Base-by-base conservation (phyloP, 2,329 filamentous ascomycete species). In the Coniochaeta ligniaria region DNA sequence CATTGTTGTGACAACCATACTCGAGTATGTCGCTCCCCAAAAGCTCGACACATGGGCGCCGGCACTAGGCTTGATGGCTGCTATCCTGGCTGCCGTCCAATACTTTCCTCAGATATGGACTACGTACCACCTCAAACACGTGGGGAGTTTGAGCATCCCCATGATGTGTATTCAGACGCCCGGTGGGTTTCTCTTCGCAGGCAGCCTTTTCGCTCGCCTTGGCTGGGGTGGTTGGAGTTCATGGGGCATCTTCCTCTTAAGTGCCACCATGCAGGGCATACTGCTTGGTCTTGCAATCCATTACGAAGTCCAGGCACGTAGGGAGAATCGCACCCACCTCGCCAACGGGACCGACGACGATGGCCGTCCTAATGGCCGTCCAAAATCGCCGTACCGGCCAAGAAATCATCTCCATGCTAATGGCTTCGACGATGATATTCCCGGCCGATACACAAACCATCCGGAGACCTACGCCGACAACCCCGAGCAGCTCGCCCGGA, bases 111-210 rank as follows among this genome's bases (percentile, higher is more conserved):
- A 99, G 75, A 96, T 99, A 65, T 92, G 87, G 77, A 97, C 90
- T 59, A 99, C 95, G 0, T 96, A 91, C 76, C 83, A 80, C 59
- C 79, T 97, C 61, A 90, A 94, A 71, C 88, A 93, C 68, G 89
- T 96, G 1, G 92, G 92, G 60, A 96, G 92, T 72, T 77, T 99
- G 67, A 96, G 92, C 69, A 95, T 99, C 60, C 89, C 92, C 5
- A 98, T 97, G 89, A 98, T 99, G 93, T 90, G 90, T 71, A 96
- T 99, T 36, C 95, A 99, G 74, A 97, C 94, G 0, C 95, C 95
- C 0, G 95, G 95, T 0, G 92, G 92, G 62, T 88, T 96, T 66
- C 77, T 99, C 7, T 98, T 96, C 76, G 92, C 94, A 0, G 88
- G 83, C 14, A 97, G 92, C 72, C 77, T 99, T 50, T 92, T 88